Evolutionary conservation across 805 yeast species (phyloP), one percentile per base, ranked within the genome.

Genomic region (Wickerhamomyces sydowiorum): DNA sequence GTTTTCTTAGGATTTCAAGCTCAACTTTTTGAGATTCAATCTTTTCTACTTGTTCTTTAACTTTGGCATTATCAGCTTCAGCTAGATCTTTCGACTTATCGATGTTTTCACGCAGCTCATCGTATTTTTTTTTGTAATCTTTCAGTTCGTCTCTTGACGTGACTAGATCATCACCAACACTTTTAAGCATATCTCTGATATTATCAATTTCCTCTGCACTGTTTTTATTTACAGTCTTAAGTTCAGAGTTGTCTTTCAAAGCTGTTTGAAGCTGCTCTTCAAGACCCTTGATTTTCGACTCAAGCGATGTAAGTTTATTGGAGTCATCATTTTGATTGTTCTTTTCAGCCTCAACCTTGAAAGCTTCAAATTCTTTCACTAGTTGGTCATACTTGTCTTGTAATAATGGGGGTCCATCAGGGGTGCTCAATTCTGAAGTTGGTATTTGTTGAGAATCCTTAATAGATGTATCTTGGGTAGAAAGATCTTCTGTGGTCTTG

Each of bases 141-240:
- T 82, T 81, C 18, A 80, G 39, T 41, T 76, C 64, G 36, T 83
- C 87, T 48, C 75, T 78, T 0, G 88, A 77, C 5, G 75, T 73
- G 1, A 89, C 95, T 7, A 89, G 67, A 38, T 87, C 95, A 53
- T 85, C 76, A 1, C 96, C 96, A 22, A 89, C 71, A 43, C 76
- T 79, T 48, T 73, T 73, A 41, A 90, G 59, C 86, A 83, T 86
- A 44, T 88, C 96, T 53, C 80, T 76, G 39, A 85, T 68, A 40
- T 69, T 72, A 37, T 79, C 88, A 15, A 88, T 64, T 53, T 89
- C 96, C 41, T 78, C 85, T 12, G 55, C 44, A 45, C 79, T 78
- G 8, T 54, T 36, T 27, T 59, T 62, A n/a, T 78, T 43, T 7
- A 62, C 60, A 3, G 28, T 10, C 1, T 36, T 30, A 1, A 19